phyloP scores from a whole-genome alignment of 1,139 yeast genomes.

The Taphrina sp. region DNA sequence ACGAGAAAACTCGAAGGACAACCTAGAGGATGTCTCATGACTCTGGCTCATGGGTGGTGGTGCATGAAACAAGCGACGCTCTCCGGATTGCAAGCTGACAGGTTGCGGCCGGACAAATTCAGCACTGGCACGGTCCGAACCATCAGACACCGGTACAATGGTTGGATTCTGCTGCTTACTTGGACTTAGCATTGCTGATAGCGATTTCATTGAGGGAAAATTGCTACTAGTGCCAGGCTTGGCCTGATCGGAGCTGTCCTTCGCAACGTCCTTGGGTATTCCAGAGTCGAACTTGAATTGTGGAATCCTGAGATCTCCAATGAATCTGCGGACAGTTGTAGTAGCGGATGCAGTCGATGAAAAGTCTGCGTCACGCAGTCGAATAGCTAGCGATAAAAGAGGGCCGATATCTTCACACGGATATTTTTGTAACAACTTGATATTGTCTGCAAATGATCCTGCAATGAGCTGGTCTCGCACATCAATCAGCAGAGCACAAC shows the following conservation, averaged over 20 bases:
- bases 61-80: not conserved
- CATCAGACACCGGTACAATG: not conserved
- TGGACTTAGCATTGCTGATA: not conserved
- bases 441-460: slow-evolving; percentile 13
- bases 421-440: slow-evolving; percentile 12
- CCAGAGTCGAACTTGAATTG: not conserved
- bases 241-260: not conserved
- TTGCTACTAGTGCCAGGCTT: not conserved
- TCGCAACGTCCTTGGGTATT: not conserved
- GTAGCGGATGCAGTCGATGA: not conserved
- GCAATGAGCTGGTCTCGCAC: slow-evolving; percentile 10
- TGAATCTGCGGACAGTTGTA: not conserved
- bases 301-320: not conserved
- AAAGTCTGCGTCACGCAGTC: not conserved
- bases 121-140: not conserved
- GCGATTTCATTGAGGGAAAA: not conserved
- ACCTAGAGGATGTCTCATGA: not conserved
- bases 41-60: not conserved
- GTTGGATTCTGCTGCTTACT: too few relatives aligned
- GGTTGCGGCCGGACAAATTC: not conserved
- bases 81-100: not conserved
- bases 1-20: not conserved
- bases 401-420: slow-evolving; percentile 4
- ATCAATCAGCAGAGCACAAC: slow-evolving; percentile 22
- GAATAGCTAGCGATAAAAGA: not conserved